Conservation (phyloP, 495 filamentous ascomycete species). For the Daldinia loculata region DNA sequence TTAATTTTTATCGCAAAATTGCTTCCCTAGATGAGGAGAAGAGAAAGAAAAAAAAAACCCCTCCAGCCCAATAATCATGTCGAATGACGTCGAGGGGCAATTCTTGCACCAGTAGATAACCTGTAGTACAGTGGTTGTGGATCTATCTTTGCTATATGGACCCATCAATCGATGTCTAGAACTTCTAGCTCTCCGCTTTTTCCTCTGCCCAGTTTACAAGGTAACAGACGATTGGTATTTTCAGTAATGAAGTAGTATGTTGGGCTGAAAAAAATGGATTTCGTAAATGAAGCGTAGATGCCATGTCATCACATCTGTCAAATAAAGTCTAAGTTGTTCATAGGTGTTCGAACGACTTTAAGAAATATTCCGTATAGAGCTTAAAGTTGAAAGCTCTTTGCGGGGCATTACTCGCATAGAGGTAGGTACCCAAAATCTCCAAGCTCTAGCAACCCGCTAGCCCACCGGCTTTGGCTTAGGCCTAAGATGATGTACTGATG, state of each 20-base stretch:
- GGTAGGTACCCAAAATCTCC: background rate
- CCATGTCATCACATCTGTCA: background rate
- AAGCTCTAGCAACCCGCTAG: background rate
- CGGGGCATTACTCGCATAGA: constrained; percentile 9
- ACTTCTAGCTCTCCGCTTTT: constrained; percentile 17
- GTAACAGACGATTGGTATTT: background rate
- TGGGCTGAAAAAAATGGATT: background rate
- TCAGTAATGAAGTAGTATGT: background rate
- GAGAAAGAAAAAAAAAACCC: constrained; percentile 17
- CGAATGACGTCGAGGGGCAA: constrained; percentile 45
- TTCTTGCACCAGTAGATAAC: constrained; percentile 10
- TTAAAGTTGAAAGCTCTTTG: background rate
- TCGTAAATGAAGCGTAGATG: background rate
- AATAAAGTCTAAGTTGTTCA: background rate
- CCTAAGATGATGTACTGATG: background rate
- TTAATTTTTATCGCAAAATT: constrained; percentile 19
- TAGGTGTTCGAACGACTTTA: background rate
- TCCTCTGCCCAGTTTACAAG: constrained; percentile 11
- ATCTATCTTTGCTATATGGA: constrained; percentile 12
- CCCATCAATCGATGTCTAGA: constrained; percentile 25
- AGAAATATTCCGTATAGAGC: background rate
- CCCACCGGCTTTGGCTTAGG: no score
- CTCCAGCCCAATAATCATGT: constrained; percentile 31
- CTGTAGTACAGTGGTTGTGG: constrained; percentile 21
- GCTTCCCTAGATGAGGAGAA: constrained; percentile 30